Base-by-base conservation (phyloP, 176 grass and related monocot genomes). In the Phyllostachys edulis region DNA sequence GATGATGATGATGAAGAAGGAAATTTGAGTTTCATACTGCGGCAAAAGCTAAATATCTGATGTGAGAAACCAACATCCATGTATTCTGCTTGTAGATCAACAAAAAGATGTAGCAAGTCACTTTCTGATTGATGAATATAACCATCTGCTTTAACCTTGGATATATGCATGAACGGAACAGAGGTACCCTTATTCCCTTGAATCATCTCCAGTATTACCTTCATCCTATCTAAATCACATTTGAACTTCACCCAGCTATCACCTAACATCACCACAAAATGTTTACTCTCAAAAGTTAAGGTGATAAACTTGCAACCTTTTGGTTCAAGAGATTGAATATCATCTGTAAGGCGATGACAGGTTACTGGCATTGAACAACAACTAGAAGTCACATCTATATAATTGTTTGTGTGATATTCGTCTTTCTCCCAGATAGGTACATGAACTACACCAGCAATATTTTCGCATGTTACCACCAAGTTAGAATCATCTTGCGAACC, bases 51-150 rank as follows among this genome's bases (percentile, higher is more conserved):
- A 71, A 98, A 90, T 87, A 98, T 92, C 81, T 98, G 90, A 80
- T 98, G 88, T n/a, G 96, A 98, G 37, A 98, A 82, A 81, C 92
- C 92, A 59, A 91, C 72, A 88, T 98, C 93, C 67, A 95, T 87
- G 63, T 80, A 88, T 88, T 95, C 92, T 54, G 91, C 83, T 86
- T 84, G 83, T 87, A 98, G 16, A 67, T 98, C 91, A 85, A 90
- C 55, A 80, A 41, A 83, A 70, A 91, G 63, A 85, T 87, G 80
- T 60, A 75, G 38, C 37, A 69, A 68, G 45, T 85, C 59, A 55
- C 40, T 70, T 80, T 84, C 66, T 77, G 72, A 80, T 54, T 82
- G 85, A 81, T 41, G 46, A 86, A 77, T 78, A 89, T 47, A 79
- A 80, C 90, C 75, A 87, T 50, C 83, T 67, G 82, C 54, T 88